Evolutionary conservation across 2,329 filamentous ascomycete species (phyloP).

Genomic region (Fusarium coicis): DNA sequence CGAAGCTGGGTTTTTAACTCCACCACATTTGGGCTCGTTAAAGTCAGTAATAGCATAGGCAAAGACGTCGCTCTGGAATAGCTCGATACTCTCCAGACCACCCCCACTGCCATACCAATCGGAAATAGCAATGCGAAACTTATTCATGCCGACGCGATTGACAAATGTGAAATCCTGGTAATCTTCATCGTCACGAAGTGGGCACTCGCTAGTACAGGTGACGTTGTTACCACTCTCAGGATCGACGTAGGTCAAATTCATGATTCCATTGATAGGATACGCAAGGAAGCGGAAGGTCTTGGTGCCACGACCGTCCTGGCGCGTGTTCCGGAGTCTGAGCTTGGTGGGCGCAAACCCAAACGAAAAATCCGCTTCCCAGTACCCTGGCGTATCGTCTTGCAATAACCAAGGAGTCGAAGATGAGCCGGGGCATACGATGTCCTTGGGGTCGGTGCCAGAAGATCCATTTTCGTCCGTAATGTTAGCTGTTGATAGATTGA

Average conservation of each 20-base stretch:
- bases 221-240: conserved; percentile 72
- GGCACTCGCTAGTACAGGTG: conserved; percentile 84
- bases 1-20: conserved; percentile 68
- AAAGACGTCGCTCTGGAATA: conserved; percentile 87
- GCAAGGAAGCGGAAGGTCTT: conserved; percentile 89
- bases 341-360: conserved; percentile 91
- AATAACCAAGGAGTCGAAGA: conserved; percentile 84
- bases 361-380: conserved; percentile 83
- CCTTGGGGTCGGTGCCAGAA: conserved; percentile 72
- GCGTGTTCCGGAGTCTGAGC: conserved; percentile 88
- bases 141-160: conserved; percentile 86
- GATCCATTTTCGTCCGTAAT: conserved; percentile 75
- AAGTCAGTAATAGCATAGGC: conserved; percentile 87
- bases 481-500: conserved; percentile 84
- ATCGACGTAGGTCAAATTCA: conserved; percentile 94
- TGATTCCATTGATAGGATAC: conserved; percentile 87
- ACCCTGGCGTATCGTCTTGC: conserved; percentile 77
- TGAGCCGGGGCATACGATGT: conserved; percentile 80
- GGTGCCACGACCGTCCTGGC: conserved; percentile 84
- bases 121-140: conserved; percentile 85
- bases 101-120: conserved; percentile 88
- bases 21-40: conserved; percentile 87
- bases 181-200: conserved; percentile 76
- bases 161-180: conserved; percentile 95
- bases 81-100: conserved; percentile 85